Base-by-base conservation (phyloP, 352 stramenopile genomes). In the Plasmopara halstedii region DNA sequence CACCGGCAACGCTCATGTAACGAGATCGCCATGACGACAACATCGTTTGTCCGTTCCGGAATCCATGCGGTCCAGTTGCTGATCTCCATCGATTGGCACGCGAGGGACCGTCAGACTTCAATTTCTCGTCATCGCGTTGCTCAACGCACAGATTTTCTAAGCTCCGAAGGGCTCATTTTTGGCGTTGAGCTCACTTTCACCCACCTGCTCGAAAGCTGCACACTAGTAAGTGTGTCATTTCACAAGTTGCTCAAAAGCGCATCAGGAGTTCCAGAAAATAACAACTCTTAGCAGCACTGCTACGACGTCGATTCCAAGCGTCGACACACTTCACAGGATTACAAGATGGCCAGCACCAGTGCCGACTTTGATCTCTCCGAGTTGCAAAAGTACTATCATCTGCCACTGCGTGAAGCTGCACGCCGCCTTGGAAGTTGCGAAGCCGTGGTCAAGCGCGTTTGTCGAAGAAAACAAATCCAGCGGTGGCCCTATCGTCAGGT, bases 401-500 rank as follows among this genome's bases (percentile, higher is more conserved):
- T 90, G 63, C 81, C 78, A 26, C 68, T 92, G 19, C 75, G 75
- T 31, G 74, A 92, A 62, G 81, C 78, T 23, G 81, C 81, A 6
- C 65, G 63, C 31, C 71, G 72, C 19, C 74, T 92, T 18, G 75
- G 75, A 20, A 86, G 70, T 40, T 89, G 79, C 47, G 81, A 89
- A 54, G 81, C 73, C 25, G 78, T 85, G 29, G 74, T 92, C 55
- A 92, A 90, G 67, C 77, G 78, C 41, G 67, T 88, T 13, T 92
- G 81, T 49, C 78, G 81, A 32, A 77, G 71, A 45, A 81, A 81
- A 46, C 71, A 83, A 54, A 88, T 92, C 58, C 70, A 78, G 55
- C 68, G 77, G 40, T 92, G 81, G 81, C 77, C 77, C 4, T 92
- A 92, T 61, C 81, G 81, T 53, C 77, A 92, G 52, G 76, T 91